Base-by-base conservation (phyloP, 805 yeast species). In the Jamesozyma jinghongensis region DNA sequence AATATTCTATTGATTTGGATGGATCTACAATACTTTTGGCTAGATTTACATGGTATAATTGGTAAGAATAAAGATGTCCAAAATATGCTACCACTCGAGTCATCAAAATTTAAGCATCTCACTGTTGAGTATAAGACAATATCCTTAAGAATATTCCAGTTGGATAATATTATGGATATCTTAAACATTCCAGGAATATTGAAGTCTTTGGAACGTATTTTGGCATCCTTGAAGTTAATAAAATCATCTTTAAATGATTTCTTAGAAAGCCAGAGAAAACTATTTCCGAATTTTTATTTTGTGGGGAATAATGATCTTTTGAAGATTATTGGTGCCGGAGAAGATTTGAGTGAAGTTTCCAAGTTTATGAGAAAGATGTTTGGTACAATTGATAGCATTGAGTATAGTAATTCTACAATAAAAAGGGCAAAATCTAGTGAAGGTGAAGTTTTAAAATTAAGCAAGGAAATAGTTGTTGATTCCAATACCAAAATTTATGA, bases 301-400 rank as follows among this genome's bases (percentile, higher is more conserved):
- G 64, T 90, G 20, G 96, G 97, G 5, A 90, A 90, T 56, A 95
- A 87, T 44, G 96, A 90, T 56, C 62, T 90, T 25, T 64, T 90
- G 27, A 94, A 85, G 45, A 73, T 90, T 31, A 72, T 90, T 28
- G 95, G 97, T 2, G 72, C 79, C 38, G 64, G 76, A 0, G 62
- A 56, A 4, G 73, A 79, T 47, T 50, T 75, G 2, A 32, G 35
- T 2, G 48, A 67, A 5, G 66, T 80, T 3, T 77, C 79, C 14
- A 70, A 67, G 35, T 87, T 81, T 52, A 61, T 87, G 37, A 66
- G 68, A 36, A 84, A 83, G 52, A 73, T 87, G 79, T 87, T 83
- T 56, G 58, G 76, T 4, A 94, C 90, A 2, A 64, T 86, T 3
- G 48, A 69, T 0, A 52, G 65, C 2, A 48, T 85, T 2, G 50